Evolutionary conservation across 805 yeast species (phyloP), one percentile per base, ranked within the genome.

Genomic region (Yamadazyma takamatsuzukensis): DNA sequence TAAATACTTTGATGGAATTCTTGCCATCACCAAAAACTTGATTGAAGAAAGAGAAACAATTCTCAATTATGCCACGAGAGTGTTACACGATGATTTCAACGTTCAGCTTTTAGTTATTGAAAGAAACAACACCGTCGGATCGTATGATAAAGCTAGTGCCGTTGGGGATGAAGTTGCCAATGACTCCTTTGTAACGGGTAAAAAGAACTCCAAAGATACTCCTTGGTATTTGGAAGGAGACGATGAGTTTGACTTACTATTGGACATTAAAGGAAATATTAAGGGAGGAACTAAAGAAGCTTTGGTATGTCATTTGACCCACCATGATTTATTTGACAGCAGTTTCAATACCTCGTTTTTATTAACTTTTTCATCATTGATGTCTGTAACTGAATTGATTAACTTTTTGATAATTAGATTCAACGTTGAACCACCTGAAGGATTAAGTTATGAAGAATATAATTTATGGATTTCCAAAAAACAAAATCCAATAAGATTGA

Each of bases 231-330:
- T 83, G 47, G 81, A 77, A 35, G 73, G 81, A 4, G 88, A 81
- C 43, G 78, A 75, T 32, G 85, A 76, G 39, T 69, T 54, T 41
- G 77, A 73, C 37, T 59, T 56, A 27, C 47, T 66, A 16, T 78
- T 76, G 46, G 93, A 86, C 42, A 61, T 76, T 18, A 76, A 77
- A 38, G 93, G 89, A 2, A 70, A 70, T 33, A 71, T 88, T 22
- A 83, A 81, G 53, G 97, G 96, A 32, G 97, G 96, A 4, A 75
- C 94, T 0, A 71, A 76, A 27, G 78, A 74, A 27, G 94, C 95
- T 0, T 61, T 90, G 27, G 70, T 90, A 6, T 82, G 87, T 33
- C 86, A 84, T 54, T 65, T 89, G 38, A 85, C 95, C 0, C 83
- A 80, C 49, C 94, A 87, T 49, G 76, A 74, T 33, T 55, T 71